Conservation (phyloP, 441 rosid genomes). For the Eutrema salsugineum region DNA sequence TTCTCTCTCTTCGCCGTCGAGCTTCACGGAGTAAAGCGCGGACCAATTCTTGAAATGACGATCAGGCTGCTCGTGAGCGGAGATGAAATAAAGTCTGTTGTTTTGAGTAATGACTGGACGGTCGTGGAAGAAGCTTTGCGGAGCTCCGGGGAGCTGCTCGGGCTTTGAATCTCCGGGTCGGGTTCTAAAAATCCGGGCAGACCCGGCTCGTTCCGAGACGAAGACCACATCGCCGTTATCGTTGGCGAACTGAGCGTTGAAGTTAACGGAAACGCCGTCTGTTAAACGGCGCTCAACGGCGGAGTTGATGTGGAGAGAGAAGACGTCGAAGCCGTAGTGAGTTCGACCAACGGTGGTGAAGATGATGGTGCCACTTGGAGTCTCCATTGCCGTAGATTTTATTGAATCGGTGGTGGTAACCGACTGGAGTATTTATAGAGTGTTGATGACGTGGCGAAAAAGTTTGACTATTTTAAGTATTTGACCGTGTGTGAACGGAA, state of each 20-base stretch:
- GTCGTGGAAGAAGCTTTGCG: constrained; percentile 68
- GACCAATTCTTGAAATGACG: constrained; percentile 60
- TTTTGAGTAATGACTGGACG: constrained; percentile 44
- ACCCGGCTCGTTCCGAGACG: constrained; percentile 66
- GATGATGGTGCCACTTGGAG: constrained; percentile 62
- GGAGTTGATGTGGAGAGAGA: constrained; percentile 40
- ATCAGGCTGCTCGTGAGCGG: constrained; percentile 68
- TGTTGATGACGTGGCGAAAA: not conserved
- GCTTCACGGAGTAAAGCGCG: constrained; percentile 45
- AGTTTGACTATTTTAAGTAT: not conserved
- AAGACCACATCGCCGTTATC: constrained; percentile 40
- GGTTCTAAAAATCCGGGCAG: constrained; percentile 46
- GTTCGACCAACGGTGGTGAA: constrained; percentile 69
- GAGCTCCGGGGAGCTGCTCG: constrained; percentile 40
- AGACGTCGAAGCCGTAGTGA: constrained; percentile 77
- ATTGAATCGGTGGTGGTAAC: not conserved
- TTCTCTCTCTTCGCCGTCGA: constrained; percentile 1
- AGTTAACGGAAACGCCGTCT: constrained; percentile 70
- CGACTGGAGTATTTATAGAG: constrained; percentile 1
- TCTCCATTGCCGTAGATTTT: constrained; percentile 28
- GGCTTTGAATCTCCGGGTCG: constrained; percentile 34
- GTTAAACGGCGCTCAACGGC: constrained; percentile 43
- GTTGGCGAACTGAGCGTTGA: constrained; percentile 62
- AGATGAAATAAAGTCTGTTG: constrained; percentile 54
- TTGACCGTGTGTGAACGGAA: constrained; percentile 25